Base-by-base conservation (phyloP, 257 asterid species). In the Echium plantagineum region DNA sequence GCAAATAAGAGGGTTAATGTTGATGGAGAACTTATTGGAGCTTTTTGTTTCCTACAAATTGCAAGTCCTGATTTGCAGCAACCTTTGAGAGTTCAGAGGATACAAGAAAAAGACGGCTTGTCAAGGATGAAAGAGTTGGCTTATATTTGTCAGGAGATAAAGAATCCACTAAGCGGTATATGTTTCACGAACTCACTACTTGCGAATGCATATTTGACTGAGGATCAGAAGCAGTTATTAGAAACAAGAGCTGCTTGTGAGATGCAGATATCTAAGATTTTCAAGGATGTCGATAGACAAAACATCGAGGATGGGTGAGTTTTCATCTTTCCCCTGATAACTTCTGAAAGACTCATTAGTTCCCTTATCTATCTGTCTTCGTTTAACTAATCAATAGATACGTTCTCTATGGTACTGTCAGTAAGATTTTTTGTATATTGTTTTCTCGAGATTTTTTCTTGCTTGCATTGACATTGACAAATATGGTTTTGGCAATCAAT, bases 211-310 rank as follows among this genome's bases (percentile, higher is more conserved):
- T 70, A 74, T 63, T 74, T 90, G 78, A 81, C 83, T 0, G 91
- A 90, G 63, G 81, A 85, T 38, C 97, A 90, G 61, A 90, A 73
- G 81, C 96, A 83, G 81, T 75, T 73, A 61, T 80, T 90, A 56
- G 89, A 84, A 78, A 90, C 94, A 19, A 84, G 90, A 65, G 74
- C 82, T 66, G 88, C 97, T 72, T 90, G 96, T 69, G 94, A 81
- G 90, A 90, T 74, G 75, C 95, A 87, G 81, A 75, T 90, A 75
- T 61, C 69, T n/a, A 90, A 87, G 90, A 87, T 90, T 54, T 70
- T 84, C 70, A 75, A 70, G 76, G 97, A 90, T 61, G 83, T 81
- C 55, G 85, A 81, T 70, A 71, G 77, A 51, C 87, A 78, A 66
- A 85, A 59, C 74, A 77, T 90, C 17, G 95, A 85, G 68, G 81